Conservation (phyloP, 2,329 filamentous ascomycete species). For the Colletotrichum destructivum region DNA sequence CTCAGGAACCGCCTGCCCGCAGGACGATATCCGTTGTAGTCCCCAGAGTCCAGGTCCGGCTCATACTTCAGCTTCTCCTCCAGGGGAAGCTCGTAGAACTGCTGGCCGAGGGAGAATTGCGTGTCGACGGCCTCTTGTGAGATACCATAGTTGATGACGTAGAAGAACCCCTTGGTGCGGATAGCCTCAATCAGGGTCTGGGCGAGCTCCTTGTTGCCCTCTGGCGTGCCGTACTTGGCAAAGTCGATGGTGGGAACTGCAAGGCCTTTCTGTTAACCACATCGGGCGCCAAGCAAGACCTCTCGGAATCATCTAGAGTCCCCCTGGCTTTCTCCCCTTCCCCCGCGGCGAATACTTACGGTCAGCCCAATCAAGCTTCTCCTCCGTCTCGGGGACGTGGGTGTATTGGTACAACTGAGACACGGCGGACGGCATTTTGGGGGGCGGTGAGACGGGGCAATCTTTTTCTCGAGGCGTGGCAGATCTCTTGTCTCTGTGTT, state of each 20-base stretch:
- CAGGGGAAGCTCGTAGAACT: constrained; percentile 67
- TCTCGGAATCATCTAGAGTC: too few relatives aligned
- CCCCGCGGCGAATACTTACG: constrained; percentile 43
- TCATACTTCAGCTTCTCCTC: constrained; percentile 73
- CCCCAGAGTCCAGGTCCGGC: constrained; percentile 63
- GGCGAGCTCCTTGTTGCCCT: constrained; percentile 51
- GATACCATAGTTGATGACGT: constrained; percentile 74
- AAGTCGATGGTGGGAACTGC: constrained; percentile 54
- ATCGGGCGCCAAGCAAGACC: neutral
- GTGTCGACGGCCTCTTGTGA: constrained; percentile 70
- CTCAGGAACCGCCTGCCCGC: constrained; percentile 55
- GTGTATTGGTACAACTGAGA: constrained; percentile 51
- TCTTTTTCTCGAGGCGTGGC: neutral
- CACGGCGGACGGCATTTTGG: constrained; percentile 52
- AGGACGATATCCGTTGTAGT: constrained; percentile 71
- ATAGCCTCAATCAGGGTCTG: constrained; percentile 52
- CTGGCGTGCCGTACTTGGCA: constrained; percentile 50
- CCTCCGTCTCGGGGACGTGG: constrained; percentile 55
- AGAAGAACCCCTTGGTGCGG: constrained; percentile 66
- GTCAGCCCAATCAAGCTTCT: constrained; percentile 56
- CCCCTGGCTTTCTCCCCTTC: neutral
- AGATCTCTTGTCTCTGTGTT: constrained; percentile 3
- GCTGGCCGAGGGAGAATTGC: constrained; percentile 72
- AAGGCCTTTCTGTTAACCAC: neutral
- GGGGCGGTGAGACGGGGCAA: constrained; percentile 12